Evolutionary conservation across 2,329 filamentous ascomycete genomes (phyloP).

Genomic region (Neopestalotiopsis sp.): DNA sequence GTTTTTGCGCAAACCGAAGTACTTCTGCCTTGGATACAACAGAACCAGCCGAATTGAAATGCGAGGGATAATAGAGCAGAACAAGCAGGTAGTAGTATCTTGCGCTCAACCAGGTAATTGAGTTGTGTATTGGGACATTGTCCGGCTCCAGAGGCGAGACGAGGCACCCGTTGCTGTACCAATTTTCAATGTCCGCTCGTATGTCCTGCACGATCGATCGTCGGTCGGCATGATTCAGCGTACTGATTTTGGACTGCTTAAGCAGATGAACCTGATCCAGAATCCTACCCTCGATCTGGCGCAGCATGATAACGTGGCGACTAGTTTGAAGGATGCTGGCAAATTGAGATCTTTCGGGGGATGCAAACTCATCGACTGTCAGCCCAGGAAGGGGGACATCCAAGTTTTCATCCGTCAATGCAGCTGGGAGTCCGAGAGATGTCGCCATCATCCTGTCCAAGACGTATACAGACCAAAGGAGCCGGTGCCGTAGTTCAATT

Average conservation of each 20-base stretch:
- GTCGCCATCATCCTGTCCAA: constrained; percentile 50
- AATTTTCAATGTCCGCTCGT: constrained; percentile 49
- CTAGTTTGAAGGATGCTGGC: constrained; percentile 49
- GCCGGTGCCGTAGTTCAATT: constrained; percentile 41
- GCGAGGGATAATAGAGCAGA: constrained; percentile 47
- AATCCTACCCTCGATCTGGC: constrained; percentile 48
- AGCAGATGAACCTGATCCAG: constrained; percentile 41
- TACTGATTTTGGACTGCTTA: constrained; percentile 33
- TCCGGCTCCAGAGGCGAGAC: constrained; percentile 47
- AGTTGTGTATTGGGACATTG: constrained; percentile 50
- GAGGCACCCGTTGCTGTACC: constrained; percentile 51
- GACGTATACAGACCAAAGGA: constrained; percentile 51
- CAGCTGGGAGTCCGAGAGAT: constrained; percentile 44
- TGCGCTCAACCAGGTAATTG: constrained; percentile 48
- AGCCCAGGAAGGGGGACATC: constrained; percentile 48
- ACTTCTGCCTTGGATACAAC: constrained; percentile 39
- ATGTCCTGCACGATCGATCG: constrained; percentile 38
- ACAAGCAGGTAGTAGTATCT: constrained; percentile 51
- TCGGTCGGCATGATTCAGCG: constrained; percentile 37
- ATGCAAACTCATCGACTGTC: constrained; percentile 50
- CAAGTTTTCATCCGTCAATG: constrained; percentile 43
- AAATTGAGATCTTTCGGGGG: constrained; percentile 40
- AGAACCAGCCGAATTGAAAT: constrained; percentile 41
- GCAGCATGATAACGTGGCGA: constrained; percentile 49
- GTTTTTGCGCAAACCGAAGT: constrained; percentile 44